phyloP scores from a whole-genome alignment of 2,329 filamentous ascomycete genomes.

The Orbilia oligospora region DNA sequence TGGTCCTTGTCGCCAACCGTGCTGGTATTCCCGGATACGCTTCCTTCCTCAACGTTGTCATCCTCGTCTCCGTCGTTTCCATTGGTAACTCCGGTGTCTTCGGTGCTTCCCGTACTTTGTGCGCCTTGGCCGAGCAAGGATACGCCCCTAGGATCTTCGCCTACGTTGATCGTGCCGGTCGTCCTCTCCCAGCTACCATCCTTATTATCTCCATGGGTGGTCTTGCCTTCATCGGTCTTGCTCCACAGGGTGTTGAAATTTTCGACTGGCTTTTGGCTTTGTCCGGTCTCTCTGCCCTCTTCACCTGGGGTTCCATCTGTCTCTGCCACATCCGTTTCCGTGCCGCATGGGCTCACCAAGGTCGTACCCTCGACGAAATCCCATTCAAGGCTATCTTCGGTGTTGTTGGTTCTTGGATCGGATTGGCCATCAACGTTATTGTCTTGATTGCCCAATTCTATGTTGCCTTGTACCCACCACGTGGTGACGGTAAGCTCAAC shows the following conservation, averaged over 20 bases:
- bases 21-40: conserved; percentile 71
- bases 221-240: conserved; percentile 70
- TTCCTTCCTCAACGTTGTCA: conserved; percentile 72
- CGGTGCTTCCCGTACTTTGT: conserved; percentile 74
- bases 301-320: conserved; percentile 78
- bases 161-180: conserved; percentile 74
- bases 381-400: conserved; percentile 75
- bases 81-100: conserved; percentile 72
- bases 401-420: conserved; percentile 75
- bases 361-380: conserved; percentile 75
- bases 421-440: conserved; percentile 72
- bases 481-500: conserved; percentile 48
- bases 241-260: conserved; percentile 70
- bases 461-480: conserved; percentile 63
- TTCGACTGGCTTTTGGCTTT: conserved; percentile 78
- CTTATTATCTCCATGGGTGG: conserved; percentile 70
- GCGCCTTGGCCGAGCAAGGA: conserved; percentile 74
- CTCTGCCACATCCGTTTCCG: conserved; percentile 79
- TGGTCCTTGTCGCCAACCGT: conserved; percentile 71
- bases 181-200: conserved; percentile 72
- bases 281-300: conserved; percentile 75
- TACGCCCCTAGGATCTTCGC: conserved; percentile 73
- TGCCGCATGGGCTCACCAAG: conserved; percentile 73
- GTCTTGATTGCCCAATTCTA: conserved; percentile 72
- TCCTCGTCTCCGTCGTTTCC: conserved; percentile 70